Conservation (phyloP, 2,329 filamentous ascomycete genomes). For the Aspergillus melleus region DNA sequence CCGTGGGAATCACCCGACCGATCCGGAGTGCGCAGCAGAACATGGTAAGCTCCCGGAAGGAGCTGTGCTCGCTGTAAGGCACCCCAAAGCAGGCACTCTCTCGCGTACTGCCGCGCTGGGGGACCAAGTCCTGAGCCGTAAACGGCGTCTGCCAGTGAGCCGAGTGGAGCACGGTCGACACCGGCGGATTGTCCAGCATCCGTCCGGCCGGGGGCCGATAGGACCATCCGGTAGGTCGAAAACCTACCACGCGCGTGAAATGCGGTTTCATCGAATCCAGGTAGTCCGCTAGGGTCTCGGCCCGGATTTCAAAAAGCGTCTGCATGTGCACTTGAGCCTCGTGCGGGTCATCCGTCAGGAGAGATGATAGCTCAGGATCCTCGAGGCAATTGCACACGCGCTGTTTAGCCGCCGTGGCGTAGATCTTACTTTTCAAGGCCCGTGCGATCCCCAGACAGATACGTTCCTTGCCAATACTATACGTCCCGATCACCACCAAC, state of each 20-base stretch:
- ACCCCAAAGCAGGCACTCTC: conserved; percentile 89
- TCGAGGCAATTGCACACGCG: conserved; percentile 81
- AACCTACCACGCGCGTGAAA: conserved; percentile 84
- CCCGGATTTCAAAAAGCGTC: conserved; percentile 86
- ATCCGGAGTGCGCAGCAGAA: conserved; percentile 87
- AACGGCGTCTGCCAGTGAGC: conserved; percentile 76
- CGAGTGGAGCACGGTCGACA: conserved; percentile 65
- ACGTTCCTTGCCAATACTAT: conserved; percentile 96
- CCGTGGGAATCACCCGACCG: conserved; percentile 87
- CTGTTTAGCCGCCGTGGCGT: conserved; percentile 78
- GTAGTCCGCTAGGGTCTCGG: conserved; percentile 88
- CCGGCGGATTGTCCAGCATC: conserved; percentile 61
- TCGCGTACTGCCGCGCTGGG: conserved; percentile 79
- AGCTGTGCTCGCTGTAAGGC: conserved; percentile 94
- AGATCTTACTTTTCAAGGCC: conserved; percentile 85
- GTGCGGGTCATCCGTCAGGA: conserved; percentile 75
- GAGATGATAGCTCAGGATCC: conserved; percentile 74
- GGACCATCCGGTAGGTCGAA: conserved; percentile 92
- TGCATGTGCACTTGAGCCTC: conserved; percentile 98
- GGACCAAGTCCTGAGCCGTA: conserved; percentile 67
- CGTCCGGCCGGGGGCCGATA: conserved; percentile 72
- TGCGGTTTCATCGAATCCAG: conserved; percentile 75
- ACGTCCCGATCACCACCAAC: conserved; percentile 91
- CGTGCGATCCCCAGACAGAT: conserved; percentile 91
- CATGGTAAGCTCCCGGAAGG: conserved; percentile 89